Evolutionary conservation across 2,329 filamentous ascomycete genomes (phyloP).

Genomic region (Alternaria triticina): DNA sequence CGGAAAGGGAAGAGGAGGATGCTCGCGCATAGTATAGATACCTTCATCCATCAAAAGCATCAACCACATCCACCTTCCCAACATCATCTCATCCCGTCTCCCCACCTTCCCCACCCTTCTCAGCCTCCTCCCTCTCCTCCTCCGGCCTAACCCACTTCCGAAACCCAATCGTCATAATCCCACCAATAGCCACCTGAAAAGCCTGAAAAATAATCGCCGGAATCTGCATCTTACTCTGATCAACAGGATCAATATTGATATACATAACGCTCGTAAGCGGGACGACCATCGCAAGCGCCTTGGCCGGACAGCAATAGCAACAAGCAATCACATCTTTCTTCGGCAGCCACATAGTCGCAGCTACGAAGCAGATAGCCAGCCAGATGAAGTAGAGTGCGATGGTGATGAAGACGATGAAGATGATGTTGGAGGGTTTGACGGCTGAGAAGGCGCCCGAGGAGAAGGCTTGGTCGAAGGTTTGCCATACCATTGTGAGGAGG

Average conservation of each 20-base stretch:
- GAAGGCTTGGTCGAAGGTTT: constrained; percentile 71
- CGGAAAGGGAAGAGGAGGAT: background rate
- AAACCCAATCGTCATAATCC: constrained; percentile 51
- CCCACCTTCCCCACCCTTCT: constrained; percentile 14
- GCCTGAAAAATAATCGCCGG: constrained; percentile 65
- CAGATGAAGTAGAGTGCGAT: constrained; percentile 69
- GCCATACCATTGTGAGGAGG: constrained; percentile 64
- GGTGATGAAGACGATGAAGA: constrained; percentile 73
- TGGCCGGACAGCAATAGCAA: constrained; percentile 76
- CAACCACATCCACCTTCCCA: background rate
- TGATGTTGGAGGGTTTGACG: constrained; percentile 65
- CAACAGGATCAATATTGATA: constrained; percentile 59
- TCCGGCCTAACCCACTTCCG: constrained; percentile 58
- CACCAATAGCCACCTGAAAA: constrained; percentile 52
- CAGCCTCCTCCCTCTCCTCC: constrained; percentile 54
- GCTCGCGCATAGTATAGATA: background rate
- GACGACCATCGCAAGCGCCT: constrained; percentile 74
- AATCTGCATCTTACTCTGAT: constrained; percentile 66
- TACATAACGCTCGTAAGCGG: constrained; percentile 74
- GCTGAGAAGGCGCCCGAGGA: constrained; percentile 66
- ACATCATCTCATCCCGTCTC: background rate
- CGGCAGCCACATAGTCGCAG: constrained; percentile 61
- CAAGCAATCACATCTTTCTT: constrained; percentile 71
- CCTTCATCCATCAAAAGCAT: background rate
- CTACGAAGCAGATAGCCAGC: constrained; percentile 65